phyloP scores from a whole-genome alignment of 163 green algal species.

The Scenedesmus sp. region DNA sequence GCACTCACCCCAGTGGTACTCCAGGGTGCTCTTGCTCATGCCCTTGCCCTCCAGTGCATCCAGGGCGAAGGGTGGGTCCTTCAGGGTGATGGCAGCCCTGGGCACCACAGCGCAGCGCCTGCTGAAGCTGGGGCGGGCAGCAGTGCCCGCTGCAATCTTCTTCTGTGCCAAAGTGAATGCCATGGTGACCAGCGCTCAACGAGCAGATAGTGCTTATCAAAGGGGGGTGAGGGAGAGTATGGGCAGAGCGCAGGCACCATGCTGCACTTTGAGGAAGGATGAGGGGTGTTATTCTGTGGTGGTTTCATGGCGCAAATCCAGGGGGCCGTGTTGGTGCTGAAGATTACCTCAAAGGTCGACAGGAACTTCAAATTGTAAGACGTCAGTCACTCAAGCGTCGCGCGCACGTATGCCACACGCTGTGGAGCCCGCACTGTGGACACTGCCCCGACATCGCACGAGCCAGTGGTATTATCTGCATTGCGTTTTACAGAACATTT shows the following conservation, averaged over 20 bases:
- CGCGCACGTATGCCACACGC: background rate
- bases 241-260: background rate
- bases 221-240: background rate
- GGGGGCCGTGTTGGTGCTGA: background rate
- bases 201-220: background rate
- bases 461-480: background rate
- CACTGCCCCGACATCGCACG: background rate
- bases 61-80: slow-evolving; percentile 67
- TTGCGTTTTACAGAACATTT: background rate
- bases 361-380: too few species aligned
- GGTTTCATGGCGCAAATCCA: background rate
- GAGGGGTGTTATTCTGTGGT: background rate
- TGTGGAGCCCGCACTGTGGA: background rate
- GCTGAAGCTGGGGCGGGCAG: background rate
- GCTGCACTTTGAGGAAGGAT: background rate
- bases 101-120: slow-evolving; percentile 50
- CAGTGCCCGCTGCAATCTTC: slow-evolving; percentile 14
- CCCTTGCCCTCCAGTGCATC: slow-evolving; percentile 85
- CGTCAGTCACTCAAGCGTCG: background rate
- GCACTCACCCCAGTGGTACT: slow-evolving; percentile 94
- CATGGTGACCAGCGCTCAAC: slow-evolving; percentile 18
- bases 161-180: slow-evolving; percentile 43
- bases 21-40: slow-evolving; percentile 81
- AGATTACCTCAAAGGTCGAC: too few species aligned
- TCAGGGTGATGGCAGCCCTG: slow-evolving; percentile 65